phyloP scores from a whole-genome alignment of 441 rosid species.

The Gossypium schwendimanii region DNA sequence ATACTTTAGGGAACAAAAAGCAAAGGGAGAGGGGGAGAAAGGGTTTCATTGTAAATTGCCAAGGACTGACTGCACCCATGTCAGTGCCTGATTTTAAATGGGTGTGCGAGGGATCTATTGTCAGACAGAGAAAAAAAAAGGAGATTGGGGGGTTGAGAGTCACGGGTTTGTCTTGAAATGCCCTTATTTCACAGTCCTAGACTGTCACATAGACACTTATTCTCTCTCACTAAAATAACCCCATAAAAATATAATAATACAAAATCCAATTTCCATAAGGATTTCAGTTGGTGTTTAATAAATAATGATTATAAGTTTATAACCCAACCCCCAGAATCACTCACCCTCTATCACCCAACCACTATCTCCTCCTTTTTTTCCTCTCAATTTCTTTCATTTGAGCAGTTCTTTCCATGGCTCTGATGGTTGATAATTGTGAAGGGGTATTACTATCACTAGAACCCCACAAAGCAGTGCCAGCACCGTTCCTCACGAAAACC shows the following conservation, averaged over 20 bases:
- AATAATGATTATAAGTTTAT: not conserved
- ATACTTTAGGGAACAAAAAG: not conserved
- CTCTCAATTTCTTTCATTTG: not conserved
- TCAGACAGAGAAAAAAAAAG: slow-evolving; percentile 24
- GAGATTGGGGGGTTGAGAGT: slow-evolving; percentile 23
- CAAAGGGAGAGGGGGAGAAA: not conserved
- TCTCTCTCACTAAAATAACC: slow-evolving; percentile 40
- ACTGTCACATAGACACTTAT: slow-evolving; percentile 56
- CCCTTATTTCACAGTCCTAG: slow-evolving; percentile 53
- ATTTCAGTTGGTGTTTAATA: not conserved
- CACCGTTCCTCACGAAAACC: slow-evolving; percentile 85
- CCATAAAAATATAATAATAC: not conserved
- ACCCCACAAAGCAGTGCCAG: slow-evolving; percentile 73
- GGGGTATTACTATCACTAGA: slow-evolving; percentile 61
- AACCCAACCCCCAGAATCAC: not conserved
- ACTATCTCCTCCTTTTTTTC: not conserved
- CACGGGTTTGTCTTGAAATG: slow-evolving; percentile 98
- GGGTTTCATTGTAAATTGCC: slow-evolving; percentile 30
- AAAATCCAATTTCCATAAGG: not conserved
- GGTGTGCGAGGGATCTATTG: slow-evolving; percentile 55
- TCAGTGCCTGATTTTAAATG: slow-evolving; percentile 38
- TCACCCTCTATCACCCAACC: not conserved
- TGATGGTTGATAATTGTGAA: slow-evolving; percentile 53
- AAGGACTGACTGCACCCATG: slow-evolving; percentile 13
- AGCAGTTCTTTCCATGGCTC: slow-evolving; percentile 31